These are phyloP conservation scores for Geosmithia morbida DNA, from an alignment of 2,329 filamentous ascomycete species.

Conservation along the genomic window DNA sequence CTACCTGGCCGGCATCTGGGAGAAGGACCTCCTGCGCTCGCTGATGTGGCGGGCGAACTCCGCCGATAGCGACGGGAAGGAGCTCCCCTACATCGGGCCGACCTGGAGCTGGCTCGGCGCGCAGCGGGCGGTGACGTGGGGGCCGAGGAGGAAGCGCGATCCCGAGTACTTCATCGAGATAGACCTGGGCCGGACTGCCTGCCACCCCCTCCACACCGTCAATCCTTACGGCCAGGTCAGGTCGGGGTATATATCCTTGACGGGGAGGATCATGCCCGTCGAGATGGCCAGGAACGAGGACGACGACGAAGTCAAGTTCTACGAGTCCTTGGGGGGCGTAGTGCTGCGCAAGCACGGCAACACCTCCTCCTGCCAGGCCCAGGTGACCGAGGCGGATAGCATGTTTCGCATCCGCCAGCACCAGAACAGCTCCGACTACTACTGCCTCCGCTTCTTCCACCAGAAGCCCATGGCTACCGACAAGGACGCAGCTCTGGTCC, in stretches of 20 bases:
- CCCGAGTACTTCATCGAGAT: slow-evolving; percentile 5
- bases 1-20: slow-evolving; percentile 12
- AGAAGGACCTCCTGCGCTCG: slow-evolving; percentile 5
- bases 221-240: slow-evolving; percentile 8
- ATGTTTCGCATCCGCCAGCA: slow-evolving; percentile 4
- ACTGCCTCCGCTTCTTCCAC: slow-evolving; percentile 6
- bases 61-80: slow-evolving; percentile 1
- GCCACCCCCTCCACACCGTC: slow-evolving; percentile 1
- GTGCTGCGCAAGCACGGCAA: background rate
- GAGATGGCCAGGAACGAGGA: slow-evolving; percentile 1
- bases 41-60: slow-evolving; percentile 9
- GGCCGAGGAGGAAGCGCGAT: slow-evolving; percentile 3
- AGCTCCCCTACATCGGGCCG: slow-evolving; percentile 5
- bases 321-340: background rate
- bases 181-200: slow-evolving; percentile 5
- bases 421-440: slow-evolving; percentile 1
- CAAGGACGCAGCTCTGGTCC: slow-evolving; percentile 7
- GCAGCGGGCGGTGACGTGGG: slow-evolving; percentile 9
- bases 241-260: slow-evolving; percentile 8
- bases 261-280: slow-evolving; percentile 4
- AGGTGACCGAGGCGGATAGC: slow-evolving; percentile 4
- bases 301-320: background rate
- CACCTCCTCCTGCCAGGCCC: too few relatives aligned
- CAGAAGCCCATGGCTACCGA: background rate
- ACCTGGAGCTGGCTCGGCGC: slow-evolving; percentile 13